A percentile compares a stretch with the other conserved stretches of the same genome.
phyloP scores from a whole-genome alignment of 2,329 filamentous ascomycete genomes.

The Colletotrichum sp. region DNA sequence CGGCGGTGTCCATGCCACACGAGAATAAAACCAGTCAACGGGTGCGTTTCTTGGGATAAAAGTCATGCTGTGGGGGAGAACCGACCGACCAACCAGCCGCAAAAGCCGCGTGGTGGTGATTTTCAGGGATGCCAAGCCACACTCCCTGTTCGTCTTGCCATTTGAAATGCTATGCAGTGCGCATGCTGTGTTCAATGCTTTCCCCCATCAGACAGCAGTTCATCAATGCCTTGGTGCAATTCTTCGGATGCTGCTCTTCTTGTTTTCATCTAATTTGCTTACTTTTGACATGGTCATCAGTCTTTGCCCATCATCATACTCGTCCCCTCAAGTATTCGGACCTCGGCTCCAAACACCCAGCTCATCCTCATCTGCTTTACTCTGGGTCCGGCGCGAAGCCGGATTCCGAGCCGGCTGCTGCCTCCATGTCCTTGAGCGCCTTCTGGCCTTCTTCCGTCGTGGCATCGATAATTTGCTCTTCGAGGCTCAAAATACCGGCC shows the following conservation, averaged over 20 bases:
- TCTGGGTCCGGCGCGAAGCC: constrained; percentile 45
- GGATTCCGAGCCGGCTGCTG: constrained; percentile 40
- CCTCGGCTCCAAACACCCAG: background rate
- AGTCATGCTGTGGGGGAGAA: background rate
- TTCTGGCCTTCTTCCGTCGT: constrained; percentile 87
- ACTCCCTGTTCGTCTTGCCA: background rate
- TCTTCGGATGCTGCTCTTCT: too few relatives aligned
- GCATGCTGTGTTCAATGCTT: background rate
- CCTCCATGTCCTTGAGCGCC: constrained; percentile 77
- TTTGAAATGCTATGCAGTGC: background rate
- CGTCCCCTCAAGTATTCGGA: background rate
- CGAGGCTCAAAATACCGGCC: constrained; percentile 87
- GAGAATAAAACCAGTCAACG: background rate
- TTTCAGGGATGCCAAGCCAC: background rate
- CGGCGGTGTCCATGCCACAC: background rate
- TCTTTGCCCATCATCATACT: background rate
- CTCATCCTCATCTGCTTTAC: constrained; percentile 27
- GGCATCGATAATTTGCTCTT: constrained; percentile 93
- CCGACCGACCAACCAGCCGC: background rate
- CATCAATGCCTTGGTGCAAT: background rate
- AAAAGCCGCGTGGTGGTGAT: background rate
- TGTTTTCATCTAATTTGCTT: background rate
- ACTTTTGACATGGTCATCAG: background rate
- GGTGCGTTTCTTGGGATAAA: background rate
- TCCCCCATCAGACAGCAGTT: background rate